phyloP scores from a whole-genome alignment of 2,329 filamentous ascomycete species.

The Exophiala alcalophila region DNA sequence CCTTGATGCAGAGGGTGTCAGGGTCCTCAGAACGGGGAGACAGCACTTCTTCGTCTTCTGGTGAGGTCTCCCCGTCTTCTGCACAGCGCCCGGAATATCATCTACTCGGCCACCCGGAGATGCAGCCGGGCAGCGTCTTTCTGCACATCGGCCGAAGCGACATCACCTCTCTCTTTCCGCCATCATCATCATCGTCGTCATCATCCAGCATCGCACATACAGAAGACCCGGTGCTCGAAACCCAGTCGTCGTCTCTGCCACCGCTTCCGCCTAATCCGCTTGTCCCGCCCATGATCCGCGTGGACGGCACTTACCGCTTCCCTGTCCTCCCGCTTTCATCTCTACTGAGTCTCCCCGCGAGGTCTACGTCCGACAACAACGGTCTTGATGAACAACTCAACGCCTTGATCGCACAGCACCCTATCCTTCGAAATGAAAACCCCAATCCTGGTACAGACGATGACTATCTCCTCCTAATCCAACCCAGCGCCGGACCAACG shows the following conservation, averaged over 20 bases:
- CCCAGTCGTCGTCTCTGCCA: slow-evolving; percentile 8
- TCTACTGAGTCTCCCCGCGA: too few species aligned
- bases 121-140: slow-evolving; percentile 19
- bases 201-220: too few species aligned
- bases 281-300: slow-evolving; percentile 15
- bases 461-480: slow-evolving; percentile 22
- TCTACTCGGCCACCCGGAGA: slow-evolving; percentile 8
- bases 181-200: background rate
- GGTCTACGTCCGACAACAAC: too few species aligned
- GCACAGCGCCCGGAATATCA: slow-evolving; percentile 5
- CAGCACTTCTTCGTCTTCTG: too few species aligned
- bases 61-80: too few species aligned
- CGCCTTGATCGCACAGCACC: slow-evolving; percentile 1
- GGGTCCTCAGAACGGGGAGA: too few species aligned
- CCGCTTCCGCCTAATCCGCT: slow-evolving; percentile 26
- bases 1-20: too few species aligned
- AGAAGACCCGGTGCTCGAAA: too few species aligned
- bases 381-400: background rate
- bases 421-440: background rate
- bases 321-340: too few species aligned
- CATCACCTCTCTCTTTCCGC: slow-evolving; percentile 1
- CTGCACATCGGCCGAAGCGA: slow-evolving; percentile 13
- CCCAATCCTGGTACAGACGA: background rate
- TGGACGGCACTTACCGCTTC: background rate
- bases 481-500: slow-evolving; percentile 11